Base-by-base conservation (phyloP, 2,329 filamentous ascomycete genomes). In the Pseudomassariella vexata region DNA sequence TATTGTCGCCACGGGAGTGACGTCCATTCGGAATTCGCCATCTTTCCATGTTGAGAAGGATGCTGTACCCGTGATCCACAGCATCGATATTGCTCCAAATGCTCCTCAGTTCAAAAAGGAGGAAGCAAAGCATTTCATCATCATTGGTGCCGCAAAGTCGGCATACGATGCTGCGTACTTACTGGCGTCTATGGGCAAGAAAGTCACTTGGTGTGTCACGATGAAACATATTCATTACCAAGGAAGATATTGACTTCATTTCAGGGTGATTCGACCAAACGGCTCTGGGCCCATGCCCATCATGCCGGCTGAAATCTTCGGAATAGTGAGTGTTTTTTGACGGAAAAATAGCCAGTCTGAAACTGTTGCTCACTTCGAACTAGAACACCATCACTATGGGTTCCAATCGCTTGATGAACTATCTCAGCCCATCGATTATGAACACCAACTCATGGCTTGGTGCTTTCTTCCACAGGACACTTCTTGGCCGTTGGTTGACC, bases 1-100 rank as follows among this genome's bases (percentile, higher is more conserved):
- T 6, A 46, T 55, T 3, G 28, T 47, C 15, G 50, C 52, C 8
- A 45, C 41, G 9, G 53, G 52, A 5, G 29, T 49, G 4, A 50
- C 48, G 3, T 34, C 33, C 8, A 34, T 41, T 6, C 22, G 20
- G 16, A 32, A 43, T 22, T 27, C 44, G 17, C 44, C 47, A 14
- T n/a, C 15, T 12, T 45, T 34, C 21, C 24, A 30, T 32, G 37
- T 23, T 32, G 37, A 29, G 30, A 36, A 33, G 14, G 25, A 28
- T 9, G 24, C 35, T 4, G 27, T 40, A 19, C 38, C 38, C 3
- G 24, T 32, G 21, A 35, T 30, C 3, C 38, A 40, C 19, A 18
- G 19, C 5, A 16, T 28, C 11, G 35, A 37, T 12, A 12, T 40
- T 28, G 38, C 23, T 17, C 20, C 15, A 15, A 24, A 30, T 12